Percentiles rank a stretch among this genome's conserved stretches.
Evolutionary conservation across 129 eudicot species (phyloP).

Genomic region (Rutidosis leptorrhynchoides): DNA sequence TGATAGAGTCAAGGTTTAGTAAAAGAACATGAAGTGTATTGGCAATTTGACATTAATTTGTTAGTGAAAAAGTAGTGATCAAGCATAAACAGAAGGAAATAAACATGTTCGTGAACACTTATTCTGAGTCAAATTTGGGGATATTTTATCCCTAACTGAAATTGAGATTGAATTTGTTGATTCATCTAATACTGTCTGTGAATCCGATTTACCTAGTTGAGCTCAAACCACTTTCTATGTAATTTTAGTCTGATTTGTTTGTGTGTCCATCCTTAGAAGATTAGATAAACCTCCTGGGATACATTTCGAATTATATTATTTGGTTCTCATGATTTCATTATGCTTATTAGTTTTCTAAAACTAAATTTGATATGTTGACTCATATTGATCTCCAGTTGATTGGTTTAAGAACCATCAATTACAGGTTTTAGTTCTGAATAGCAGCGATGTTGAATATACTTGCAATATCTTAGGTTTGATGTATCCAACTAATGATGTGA

Average conservation of each 20-base stretch:
- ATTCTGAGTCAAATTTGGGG: background rate
- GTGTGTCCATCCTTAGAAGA: background rate
- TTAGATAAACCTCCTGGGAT: background rate
- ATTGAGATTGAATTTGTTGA: background rate
- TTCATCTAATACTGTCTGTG: background rate
- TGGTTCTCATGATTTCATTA: background rate
- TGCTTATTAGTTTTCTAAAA: background rate
- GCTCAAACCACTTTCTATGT: background rate
- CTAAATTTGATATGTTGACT: background rate
- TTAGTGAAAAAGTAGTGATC: background rate
- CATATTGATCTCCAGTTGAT: slow-evolving; percentile 13
- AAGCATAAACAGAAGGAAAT: background rate
- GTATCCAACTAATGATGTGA: slow-evolving; percentile 7
- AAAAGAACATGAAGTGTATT: background rate
- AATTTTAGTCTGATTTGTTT: background rate
- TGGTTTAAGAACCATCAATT: slow-evolving; percentile 9
- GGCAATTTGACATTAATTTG: background rate
- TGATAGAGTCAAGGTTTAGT: background rate
- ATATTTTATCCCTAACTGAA: background rate
- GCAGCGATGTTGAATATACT: background rate
- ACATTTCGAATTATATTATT: background rate
- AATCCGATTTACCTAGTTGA: background rate
- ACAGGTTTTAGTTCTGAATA: background rate
- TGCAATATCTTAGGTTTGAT: slow-evolving; percentile 9
- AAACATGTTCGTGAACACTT: background rate